Evolutionary conservation across 1,139 yeast species (phyloP), one percentile per base, ranked within the genome.

Genomic region (Diutina pseudorugosa): DNA sequence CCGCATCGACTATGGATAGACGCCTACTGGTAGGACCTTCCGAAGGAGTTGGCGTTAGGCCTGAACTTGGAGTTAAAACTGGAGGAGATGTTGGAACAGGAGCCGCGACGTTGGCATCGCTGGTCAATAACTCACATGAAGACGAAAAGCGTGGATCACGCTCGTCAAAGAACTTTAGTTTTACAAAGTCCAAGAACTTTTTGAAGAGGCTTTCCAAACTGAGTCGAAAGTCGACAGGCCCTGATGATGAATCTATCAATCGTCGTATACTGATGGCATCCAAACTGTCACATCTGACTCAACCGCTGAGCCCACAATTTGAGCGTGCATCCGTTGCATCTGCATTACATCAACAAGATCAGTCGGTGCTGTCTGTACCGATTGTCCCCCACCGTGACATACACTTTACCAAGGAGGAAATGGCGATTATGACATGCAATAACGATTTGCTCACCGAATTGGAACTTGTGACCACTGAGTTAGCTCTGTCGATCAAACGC

Each of bases 401-500:
- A 43, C 58, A 61, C 14, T 75, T 83, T 53, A 71, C 81, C 3
- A 75, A 80, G 50, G 85, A 80, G 41, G 89, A 85, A 57, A 63
- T 83, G 56, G 82, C 83, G 2, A 69, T 84, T 3, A 72, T 85
- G 71, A 77, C 72, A 44, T 79, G 84, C 52, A 83, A 82, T 56
- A 74, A 72, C 52, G 77, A 75, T 40, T 65, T 85, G 48, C 70
- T 83, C 59, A 74, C 76, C 55, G 93, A 85, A 62, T 66, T 85
- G 51, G 84, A 83, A 56, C 62, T 83, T 41, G 83, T 85, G 0
- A 82, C 91, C 2, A 76, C 79, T 20, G 94, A 85, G 61, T 70
- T 85, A 52, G 91, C 90, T 0, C 77, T 80, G 21, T 82, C 90
- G 0, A 83, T 85, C 52, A 76, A 79, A 52, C 70, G 93, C 51